Conservation (phyloP, 1,284 basidiomycete species). For the Rhizopogon hawkerae region DNA sequence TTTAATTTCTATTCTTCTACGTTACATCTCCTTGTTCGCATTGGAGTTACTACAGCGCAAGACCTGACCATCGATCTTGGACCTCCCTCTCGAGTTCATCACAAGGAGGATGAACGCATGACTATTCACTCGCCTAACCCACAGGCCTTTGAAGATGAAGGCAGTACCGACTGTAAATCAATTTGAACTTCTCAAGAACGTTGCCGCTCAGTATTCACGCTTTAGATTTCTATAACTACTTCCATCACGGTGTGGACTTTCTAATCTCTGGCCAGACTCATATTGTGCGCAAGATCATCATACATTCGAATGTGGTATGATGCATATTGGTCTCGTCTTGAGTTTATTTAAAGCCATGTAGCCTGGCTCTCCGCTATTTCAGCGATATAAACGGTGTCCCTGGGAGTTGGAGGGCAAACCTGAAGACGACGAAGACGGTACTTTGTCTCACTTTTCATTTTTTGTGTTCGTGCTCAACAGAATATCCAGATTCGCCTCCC, state of each 20-base stretch:
- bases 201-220: constrained; percentile 6
- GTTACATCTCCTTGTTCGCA: constrained; percentile 48
- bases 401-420: constrained; percentile 73
- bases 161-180: constrained; percentile 36
- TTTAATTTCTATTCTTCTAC: constrained; percentile 57
- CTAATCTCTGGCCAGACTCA: constrained; percentile 65
- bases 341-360: constrained; percentile 23
- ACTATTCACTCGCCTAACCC: constrained; percentile 57
- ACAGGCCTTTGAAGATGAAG: constrained; percentile 33
- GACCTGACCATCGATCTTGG: constrained; percentile 75
- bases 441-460: constrained; percentile 8
- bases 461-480: constrained; percentile 4
- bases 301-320: constrained; percentile 80
- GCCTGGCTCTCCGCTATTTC: constrained; percentile 83
- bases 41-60: constrained; percentile 78
- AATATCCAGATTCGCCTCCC: constrained; percentile 51
- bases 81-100: constrained; percentile 66
- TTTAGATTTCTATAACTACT: constrained; percentile 86
- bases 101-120: constrained; percentile 85
- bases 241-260: constrained; percentile 81
- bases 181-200: background rate
- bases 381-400: constrained; percentile 80
- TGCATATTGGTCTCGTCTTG: background rate
- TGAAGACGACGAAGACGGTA: constrained; percentile 73
- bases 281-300: constrained; percentile 73